A percentile compares a stretch with the other conserved stretches of the same genome.
phyloP scores from a whole-genome alignment of 306 rosid genomes.

The Geum urbanum region DNA sequence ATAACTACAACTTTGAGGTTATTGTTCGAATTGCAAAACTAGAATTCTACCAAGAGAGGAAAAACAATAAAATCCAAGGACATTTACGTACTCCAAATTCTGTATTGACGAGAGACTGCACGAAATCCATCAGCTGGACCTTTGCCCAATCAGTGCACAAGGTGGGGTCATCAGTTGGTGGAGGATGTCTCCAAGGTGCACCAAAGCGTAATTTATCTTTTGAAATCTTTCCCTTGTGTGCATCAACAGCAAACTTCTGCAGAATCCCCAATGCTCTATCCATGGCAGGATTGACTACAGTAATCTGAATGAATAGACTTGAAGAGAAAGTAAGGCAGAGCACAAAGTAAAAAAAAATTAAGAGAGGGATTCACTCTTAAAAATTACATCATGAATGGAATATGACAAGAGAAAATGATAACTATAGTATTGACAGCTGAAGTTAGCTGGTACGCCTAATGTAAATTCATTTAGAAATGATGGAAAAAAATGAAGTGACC shows the following conservation, averaged over 20 bases:
- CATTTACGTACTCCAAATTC: slow-evolving; percentile 71
- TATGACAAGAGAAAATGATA: background rate
- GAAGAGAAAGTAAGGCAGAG: slow-evolving; percentile 25
- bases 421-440: background rate
- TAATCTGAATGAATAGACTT: slow-evolving; percentile 48
- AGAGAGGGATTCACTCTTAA: slow-evolving; percentile 6
- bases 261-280: slow-evolving; percentile 69
- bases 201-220: slow-evolving; percentile 81
- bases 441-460: background rate
- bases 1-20: background rate
- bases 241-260: slow-evolving; percentile 72
- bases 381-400: background rate
- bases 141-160: slow-evolving; percentile 68
- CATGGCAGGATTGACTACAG: slow-evolving; percentile 90
- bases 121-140: slow-evolving; percentile 88
- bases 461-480: background rate
- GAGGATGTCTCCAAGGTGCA: slow-evolving; percentile 99
- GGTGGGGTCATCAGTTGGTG: slow-evolving; percentile 51
- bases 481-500: slow-evolving; percentile 3
- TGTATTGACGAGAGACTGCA: slow-evolving; percentile 60
- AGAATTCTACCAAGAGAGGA: slow-evolving; percentile 11
- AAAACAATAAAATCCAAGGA: slow-evolving; percentile 10
- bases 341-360: slow-evolving; percentile 10
- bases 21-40: background rate
- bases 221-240: slow-evolving; percentile 50